These are phyloP conservation scores for Paecilomyces dactylethromorphus DNA, from an alignment of 2,329 filamentous ascomycete species.

Conservation along the genomic window DNA sequence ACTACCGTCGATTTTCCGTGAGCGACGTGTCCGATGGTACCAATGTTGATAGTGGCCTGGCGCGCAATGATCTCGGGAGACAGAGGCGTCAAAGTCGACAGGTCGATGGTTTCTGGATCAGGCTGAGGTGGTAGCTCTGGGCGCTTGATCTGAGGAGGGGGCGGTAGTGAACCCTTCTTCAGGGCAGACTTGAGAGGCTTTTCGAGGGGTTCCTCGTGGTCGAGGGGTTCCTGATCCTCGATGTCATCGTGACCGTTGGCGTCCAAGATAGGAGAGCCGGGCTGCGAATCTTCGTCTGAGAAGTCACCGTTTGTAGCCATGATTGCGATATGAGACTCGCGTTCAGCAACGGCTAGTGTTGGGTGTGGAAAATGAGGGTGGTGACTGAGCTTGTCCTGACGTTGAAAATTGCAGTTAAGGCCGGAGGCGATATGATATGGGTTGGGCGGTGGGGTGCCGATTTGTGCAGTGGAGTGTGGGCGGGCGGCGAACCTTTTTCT, in stretches of 20 bases:
- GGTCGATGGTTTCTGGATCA: conserved; percentile 80
- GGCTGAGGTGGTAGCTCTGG: conserved; percentile 81
- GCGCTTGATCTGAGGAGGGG: conserved; percentile 52
- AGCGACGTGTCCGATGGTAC: conserved; percentile 96
- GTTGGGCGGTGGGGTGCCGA: conserved; percentile 25
- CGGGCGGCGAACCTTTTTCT: conserved; percentile 19
- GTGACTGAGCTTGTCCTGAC: conserved; percentile 10
- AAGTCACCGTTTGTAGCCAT: conserved; percentile 53
- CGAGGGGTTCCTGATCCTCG: conserved; percentile 65
- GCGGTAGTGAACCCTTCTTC: conserved; percentile 58
- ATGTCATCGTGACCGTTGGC: conserved; percentile 60
- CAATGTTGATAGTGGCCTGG: conserved; percentile 98
- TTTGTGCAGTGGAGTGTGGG: conserved; percentile 33
- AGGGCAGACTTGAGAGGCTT: conserved; percentile 76
- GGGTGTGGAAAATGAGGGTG: conserved; percentile 3
- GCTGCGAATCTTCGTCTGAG: conserved; percentile 49
- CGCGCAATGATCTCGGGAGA: conserved; percentile 95
- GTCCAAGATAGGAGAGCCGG: conserved; percentile 47
- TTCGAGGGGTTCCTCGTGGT: conserved; percentile 52
- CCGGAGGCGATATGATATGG: conserved; percentile 28
- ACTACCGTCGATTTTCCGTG: conserved; percentile 99
- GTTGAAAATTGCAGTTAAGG: conserved; percentile 29
- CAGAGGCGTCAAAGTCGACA: conserved; percentile 71
- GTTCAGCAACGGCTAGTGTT: conserved; percentile 7
- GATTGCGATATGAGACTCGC: conserved; percentile 28